Evolutionary conservation across 2,329 filamentous ascomycete genomes (phyloP), one percentile per base, ranked within the genome.

Genomic region (Hypoxylon sp.): DNA sequence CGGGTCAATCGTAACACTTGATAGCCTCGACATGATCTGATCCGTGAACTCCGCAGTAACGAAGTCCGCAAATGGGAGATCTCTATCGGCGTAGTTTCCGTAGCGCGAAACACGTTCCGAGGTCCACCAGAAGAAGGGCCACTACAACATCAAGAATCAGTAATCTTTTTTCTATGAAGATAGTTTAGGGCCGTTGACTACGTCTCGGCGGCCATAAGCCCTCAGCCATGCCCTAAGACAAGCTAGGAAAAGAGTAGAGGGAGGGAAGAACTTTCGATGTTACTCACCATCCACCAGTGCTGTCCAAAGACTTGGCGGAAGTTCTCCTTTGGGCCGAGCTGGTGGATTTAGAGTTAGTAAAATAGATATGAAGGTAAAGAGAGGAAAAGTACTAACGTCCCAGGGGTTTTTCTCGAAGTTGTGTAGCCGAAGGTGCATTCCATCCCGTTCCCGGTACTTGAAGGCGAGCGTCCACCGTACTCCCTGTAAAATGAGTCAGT

Each of bases 81-180:
- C 69, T 61, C 61, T 46, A 54, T 59, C 62, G 21, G n/a, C 27
- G 19, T 69, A 65, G 19, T 62, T 52, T 55, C 71, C 71, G 48
- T 73, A 73, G 19, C 52, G 57, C 2, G 53, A 65, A 39, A 71
- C 71, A 48, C 65, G 63, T 48, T 68, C 64, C 8, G 69, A 62
- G 13, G 42, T 44, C 59, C 55, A 57, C 62, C 64, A 73, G 60
- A 71, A 73, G 47, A 71, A 58, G 29, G 39, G 55, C 69, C 71
- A 73, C 24, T 27, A 5, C 24, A 27, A 27, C 24, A 5, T 27
- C 24, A 5, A 27, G 24, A 27, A 5, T 27, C 24, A 27, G 24
- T 27, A 27, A 27, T 27, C 3, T 4, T 27, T 27, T 5, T 27
- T 27, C 24, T 27, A 27, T 27, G 24, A 27, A 27, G 24, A 3